Conservation (phyloP, 345 rosid genomes). For the Psidium guajava region DNA sequence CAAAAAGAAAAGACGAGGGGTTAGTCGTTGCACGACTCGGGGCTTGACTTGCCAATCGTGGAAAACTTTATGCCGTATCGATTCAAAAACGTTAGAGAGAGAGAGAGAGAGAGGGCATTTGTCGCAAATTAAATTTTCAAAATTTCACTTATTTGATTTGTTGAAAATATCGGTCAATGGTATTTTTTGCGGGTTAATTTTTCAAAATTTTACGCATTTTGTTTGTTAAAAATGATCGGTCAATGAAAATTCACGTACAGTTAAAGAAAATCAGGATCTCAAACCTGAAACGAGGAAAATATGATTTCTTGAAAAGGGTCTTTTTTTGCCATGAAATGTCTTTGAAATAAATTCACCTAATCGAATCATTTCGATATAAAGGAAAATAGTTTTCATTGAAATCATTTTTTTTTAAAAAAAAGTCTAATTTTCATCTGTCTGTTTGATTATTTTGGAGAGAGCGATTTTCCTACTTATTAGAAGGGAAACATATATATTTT, state of each 20-base stretch:
- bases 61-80: background rate
- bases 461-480: background rate
- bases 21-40: background rate
- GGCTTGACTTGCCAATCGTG: background rate
- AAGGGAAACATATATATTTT: background rate
- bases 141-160: background rate
- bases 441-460: background rate
- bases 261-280: background rate
- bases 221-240: background rate
- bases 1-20: background rate
- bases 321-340: background rate
- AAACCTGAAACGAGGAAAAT: background rate
- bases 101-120: background rate
- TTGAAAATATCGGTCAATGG: background rate
- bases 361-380: accelerated
- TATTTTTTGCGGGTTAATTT: background rate
- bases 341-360: background rate
- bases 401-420: background rate
- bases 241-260: background rate
- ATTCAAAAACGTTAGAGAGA: background rate
- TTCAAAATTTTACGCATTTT: background rate
- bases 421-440: background rate
- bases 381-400: accelerated
- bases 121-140: background rate
- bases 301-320: background rate